Evolutionary conservation across 2,329 filamentous ascomycete genomes (phyloP), one percentile per base, ranked within the genome.

Genomic region (Calonectria hongkongensis): DNA sequence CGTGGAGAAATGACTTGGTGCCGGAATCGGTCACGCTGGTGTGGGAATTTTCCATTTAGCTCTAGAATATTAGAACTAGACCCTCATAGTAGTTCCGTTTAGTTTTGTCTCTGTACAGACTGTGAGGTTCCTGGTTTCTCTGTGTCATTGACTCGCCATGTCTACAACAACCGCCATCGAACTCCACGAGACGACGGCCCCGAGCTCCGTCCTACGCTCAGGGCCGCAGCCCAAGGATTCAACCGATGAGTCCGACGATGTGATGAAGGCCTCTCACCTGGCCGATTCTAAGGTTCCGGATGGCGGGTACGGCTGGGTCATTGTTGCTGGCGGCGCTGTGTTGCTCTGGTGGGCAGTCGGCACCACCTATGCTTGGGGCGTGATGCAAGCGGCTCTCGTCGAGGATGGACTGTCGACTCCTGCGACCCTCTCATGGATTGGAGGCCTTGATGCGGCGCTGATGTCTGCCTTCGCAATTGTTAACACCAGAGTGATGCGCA

Each of bases 331-430:
- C 39, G 90, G 88, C 75, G 85, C 87, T 2, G 78, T 89, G 1
- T 77, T 91, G 13, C 85, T 87, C 2, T 92, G 89, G 84, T 91
- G 88, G 89, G 85, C 88, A 65, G 86, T 89, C 62, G 90, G 90
- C 64, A 89, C 86, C 0, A 86, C 86, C 9, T 91, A 91, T 77
- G 87, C 86, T 74, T 93, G 91, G 90, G 91, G 91, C 28, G 86
- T 93, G 0, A 83, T 92, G 58, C 91, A 93, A 80, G 85, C 86
- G 4, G 90, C 87, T 0, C 85, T 93, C 1, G 87, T 91, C 3
- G 81, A 87, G 41, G 82, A 87, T 12, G 83, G 84, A 0, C 81
- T 91, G 1, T 85, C 86, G 0, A 85, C 85, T 0, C 84, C 89
- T 0, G 87, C 87, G 0, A 90, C 88, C 0, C 83, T 93, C 27